These are phyloP conservation scores for Wickerhamiella cacticola DNA, from an alignment of 805 yeast genomes.

Conservation along the genomic window DNA sequence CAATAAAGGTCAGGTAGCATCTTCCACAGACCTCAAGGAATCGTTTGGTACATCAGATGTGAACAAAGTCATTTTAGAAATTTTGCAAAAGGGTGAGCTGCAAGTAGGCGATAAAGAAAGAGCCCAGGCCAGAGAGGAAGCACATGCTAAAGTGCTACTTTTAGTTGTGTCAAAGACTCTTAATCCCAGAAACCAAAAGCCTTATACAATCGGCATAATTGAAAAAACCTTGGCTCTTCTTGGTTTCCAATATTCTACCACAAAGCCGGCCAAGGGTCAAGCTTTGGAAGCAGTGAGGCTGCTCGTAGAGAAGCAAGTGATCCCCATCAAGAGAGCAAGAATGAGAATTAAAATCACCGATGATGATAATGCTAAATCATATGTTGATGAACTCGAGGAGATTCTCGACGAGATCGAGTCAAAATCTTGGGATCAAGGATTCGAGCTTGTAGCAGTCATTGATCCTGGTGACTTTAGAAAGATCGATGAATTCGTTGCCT, in stretches of 20 bases:
- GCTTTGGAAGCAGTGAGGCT: slow-evolving; percentile 84
- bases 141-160: slow-evolving; percentile 69
- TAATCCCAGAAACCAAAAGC: slow-evolving; percentile 76
- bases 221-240: slow-evolving; percentile 63
- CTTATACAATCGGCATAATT: slow-evolving; percentile 91
- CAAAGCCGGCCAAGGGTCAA: slow-evolving; percentile 63
- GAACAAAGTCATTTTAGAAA: slow-evolving; percentile 66
- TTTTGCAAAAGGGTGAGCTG: slow-evolving; percentile 81
- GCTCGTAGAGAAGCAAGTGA: slow-evolving; percentile 62
- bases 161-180: slow-evolving; percentile 82
- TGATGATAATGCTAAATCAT: slow-evolving; percentile 40
- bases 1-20: slow-evolving; percentile 87
- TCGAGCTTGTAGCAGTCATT: slow-evolving; percentile 55
- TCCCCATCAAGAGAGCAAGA: slow-evolving; percentile 88
- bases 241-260: slow-evolving; percentile 63
- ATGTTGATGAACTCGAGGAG: slow-evolving; percentile 34
- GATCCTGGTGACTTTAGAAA: slow-evolving; percentile 78
- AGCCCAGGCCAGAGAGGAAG: slow-evolving; percentile 55
- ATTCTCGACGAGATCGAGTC: slow-evolving; percentile 36
- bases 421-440: slow-evolving; percentile 32
- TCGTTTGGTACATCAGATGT: slow-evolving; percentile 67
- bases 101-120: slow-evolving; percentile 92
- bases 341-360: slow-evolving; percentile 64
- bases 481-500: slow-evolving; percentile 46
- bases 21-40: slow-evolving; percentile 64